A percentile compares a stretch with the other conserved stretches of the same genome.
Conservation (phyloP, 2,329 filamentous ascomycete species). For the Talaromyces sp. region DNA sequence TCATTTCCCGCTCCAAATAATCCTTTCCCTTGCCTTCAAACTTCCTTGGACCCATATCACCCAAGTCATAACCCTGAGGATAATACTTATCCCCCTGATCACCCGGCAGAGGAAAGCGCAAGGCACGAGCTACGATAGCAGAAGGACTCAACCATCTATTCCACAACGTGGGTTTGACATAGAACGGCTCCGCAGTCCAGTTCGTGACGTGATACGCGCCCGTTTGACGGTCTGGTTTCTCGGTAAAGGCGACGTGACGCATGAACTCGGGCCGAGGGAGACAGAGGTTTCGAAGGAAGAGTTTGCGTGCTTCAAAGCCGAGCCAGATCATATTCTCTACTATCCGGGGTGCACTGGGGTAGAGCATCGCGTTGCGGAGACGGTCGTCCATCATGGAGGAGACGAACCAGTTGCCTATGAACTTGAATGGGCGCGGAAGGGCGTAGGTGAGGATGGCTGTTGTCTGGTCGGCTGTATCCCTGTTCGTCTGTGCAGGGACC, state of each 20-base stretch:
- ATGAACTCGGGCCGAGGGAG: constrained; percentile 56
- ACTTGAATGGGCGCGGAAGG: constrained; percentile 48
- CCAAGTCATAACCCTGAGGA: constrained; percentile 50
- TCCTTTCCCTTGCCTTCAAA: constrained; percentile 55
- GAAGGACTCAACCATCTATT: constrained; percentile 59
- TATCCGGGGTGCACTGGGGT: constrained; percentile 39
- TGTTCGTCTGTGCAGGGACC: constrained; percentile 53
- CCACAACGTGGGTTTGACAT: constrained; percentile 59
- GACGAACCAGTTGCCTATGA: constrained; percentile 53
- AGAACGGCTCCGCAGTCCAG: constrained; percentile 66
- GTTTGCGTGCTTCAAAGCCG: constrained; percentile 54
- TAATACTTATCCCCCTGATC: constrained; percentile 48
- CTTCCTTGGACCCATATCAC: constrained; percentile 62
- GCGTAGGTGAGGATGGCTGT: constrained; percentile 61
- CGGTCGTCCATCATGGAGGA: constrained; percentile 63
- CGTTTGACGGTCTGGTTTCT: constrained; percentile 54
- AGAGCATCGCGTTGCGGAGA: constrained; percentile 65
- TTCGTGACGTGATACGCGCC: constrained; percentile 51
- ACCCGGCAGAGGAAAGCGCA: constrained; percentile 51
- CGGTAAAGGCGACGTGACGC: constrained; percentile 41
- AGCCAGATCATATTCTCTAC: constrained; percentile 44
- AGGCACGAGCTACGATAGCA: constrained; percentile 51
- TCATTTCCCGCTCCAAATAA: constrained; percentile 45
- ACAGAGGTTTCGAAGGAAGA: constrained; percentile 57
- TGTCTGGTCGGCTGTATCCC: constrained; percentile 58